A percentile compares a stretch with the other conserved stretches of the same genome.
phyloP scores from a whole-genome alignment of 352 stramenopile genomes.

The Thraustotheca clavata region DNA sequence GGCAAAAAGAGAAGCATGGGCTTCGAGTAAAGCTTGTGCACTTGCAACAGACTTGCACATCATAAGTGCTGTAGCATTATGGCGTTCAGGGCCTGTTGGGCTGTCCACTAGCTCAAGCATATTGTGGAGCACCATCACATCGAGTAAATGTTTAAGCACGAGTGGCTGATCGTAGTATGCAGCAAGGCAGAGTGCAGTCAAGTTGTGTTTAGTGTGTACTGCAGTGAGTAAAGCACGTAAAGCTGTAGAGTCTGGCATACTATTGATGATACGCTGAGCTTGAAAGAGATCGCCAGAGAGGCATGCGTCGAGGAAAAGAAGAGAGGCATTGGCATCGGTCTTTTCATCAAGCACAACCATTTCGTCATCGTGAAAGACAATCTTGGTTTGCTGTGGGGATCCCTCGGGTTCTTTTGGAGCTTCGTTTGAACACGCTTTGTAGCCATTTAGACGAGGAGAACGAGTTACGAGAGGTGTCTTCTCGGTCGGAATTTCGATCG shows the following conservation, averaged over 20 bases:
- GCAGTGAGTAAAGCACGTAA: slow-evolving; percentile 52
- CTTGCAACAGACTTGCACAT: slow-evolving; percentile 61
- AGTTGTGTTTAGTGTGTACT: slow-evolving; percentile 56
- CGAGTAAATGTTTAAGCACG: slow-evolving; percentile 42
- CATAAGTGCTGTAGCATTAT: slow-evolving; percentile 65
- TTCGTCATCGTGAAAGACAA: slow-evolving; percentile 9
- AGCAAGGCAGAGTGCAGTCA: slow-evolving; percentile 63
- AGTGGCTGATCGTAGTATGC: slow-evolving; percentile 67
- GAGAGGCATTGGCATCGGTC: neutral
- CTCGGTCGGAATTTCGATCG: neutral
- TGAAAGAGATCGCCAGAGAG: slow-evolving; percentile 69
- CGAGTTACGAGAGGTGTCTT: neutral
- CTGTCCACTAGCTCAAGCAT: slow-evolving; percentile 25
- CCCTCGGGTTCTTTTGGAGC: slow-evolving; percentile 3
- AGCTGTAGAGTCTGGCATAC: slow-evolving; percentile 26
- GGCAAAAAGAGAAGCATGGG: slow-evolving; percentile 37
- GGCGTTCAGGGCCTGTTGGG: slow-evolving; percentile 52
- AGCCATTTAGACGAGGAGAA: neutral
- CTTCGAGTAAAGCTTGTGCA: slow-evolving; percentile 42
- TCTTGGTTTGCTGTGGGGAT: neutral
- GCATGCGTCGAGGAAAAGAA: slow-evolving; percentile 31
- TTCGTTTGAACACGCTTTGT: neutral
- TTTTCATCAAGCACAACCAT: neutral
- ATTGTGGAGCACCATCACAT: neutral
- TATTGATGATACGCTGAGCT: slow-evolving; percentile 53